Base-by-base conservation (phyloP, 2,329 filamentous ascomycete species). In the Arthrobotrys entomopaga region DNA sequence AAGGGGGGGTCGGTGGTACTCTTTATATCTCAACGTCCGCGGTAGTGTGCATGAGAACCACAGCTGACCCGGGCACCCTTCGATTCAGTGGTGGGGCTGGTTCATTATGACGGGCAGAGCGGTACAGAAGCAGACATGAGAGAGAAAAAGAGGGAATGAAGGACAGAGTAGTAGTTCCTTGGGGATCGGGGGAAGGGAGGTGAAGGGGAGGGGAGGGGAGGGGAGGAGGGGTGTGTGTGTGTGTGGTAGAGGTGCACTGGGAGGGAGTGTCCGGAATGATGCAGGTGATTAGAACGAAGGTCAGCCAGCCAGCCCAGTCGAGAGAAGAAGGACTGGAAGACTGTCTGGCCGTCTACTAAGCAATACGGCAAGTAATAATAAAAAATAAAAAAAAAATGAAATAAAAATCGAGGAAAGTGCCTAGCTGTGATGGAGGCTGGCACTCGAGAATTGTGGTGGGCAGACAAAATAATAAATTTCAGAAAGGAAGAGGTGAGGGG, bases 31-130 rank as follows among this genome's bases (percentile, higher is more conserved):
- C 46, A 29, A 60, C 50, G 50, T 49, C 50, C 54, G 57, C 54
- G 56, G 69, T 59, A 59, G 69, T 67, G 70, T 74, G 70, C 57
- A 52, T 74, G 46, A 46, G 43, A 53, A 59, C 53, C 70, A 73
- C 69, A 73, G 70, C 63, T 74, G 70, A 74, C 70, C 69, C 63
- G 63, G 58, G 65, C 63, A 74, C 67, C 58, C 70, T 74, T 67
- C 57, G 34, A 34, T 43, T 73, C 63, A 74, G 70, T 67, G 29
- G 29, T 34, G 70, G 63, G 58, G 57, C 70, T 67, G 70, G 70
- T 43, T 64, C 70, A 74, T 74, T 29, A 46, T 74, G 50, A 73
- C 69, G 61, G 61, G 56, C 63, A 40, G 54, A 73, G 56, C 60
- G 38, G 48, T 53, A 63, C 26, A 43, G 42, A 5, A 40, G 24